Evolutionary conservation across 1,284 basidiomycete species (phyloP).

Genomic region (Cutaneotrichosporon sp.): DNA sequence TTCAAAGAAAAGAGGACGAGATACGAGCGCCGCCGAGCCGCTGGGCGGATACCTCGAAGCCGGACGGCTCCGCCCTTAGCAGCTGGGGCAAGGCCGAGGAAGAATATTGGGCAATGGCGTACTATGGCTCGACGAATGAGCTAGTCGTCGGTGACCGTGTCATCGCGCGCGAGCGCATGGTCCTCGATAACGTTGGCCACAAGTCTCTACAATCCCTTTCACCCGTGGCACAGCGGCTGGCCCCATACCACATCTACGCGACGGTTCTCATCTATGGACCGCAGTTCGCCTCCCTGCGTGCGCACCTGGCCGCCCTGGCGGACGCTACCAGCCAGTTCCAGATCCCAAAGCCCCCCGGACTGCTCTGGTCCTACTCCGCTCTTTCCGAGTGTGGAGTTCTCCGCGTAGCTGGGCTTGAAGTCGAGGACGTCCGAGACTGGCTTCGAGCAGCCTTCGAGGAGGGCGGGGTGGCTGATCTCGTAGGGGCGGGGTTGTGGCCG

Average conservation of each 20-base stretch:
- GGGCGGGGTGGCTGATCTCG: constrained; percentile 36
- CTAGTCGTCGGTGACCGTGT: constrained; percentile 55
- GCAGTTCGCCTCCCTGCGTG: constrained; percentile 23
- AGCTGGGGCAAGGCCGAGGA: constrained; percentile 46
- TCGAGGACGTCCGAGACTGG: constrained; percentile 43
- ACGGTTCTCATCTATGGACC: constrained; percentile 46
- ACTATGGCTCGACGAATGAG: constrained; percentile 82
- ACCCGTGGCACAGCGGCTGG: constrained; percentile 25
- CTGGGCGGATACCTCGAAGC: neutral
- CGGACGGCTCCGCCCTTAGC: neutral
- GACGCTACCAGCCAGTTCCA: constrained; percentile 38
- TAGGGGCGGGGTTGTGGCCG: constrained; percentile 47
- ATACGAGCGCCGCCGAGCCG: no score
- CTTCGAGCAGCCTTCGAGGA: constrained; percentile 29
- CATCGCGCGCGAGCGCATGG: constrained; percentile 20
- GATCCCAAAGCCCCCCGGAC: constrained; percentile 23
- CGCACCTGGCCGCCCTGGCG: constrained; percentile 22
- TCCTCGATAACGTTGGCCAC: constrained; percentile 8
- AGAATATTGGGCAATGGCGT: constrained; percentile 83
- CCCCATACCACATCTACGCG: constrained; percentile 47
- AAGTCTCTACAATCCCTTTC: neutral
- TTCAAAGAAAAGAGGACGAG: no score
- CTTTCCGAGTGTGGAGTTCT: constrained; percentile 36
- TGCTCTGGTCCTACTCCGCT: constrained; percentile 44
- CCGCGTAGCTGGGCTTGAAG: constrained; percentile 40